These are phyloP conservation scores for Epichloe elymi DNA, from an alignment of 2,329 filamentous ascomycete species.

Conservation along the genomic window DNA sequence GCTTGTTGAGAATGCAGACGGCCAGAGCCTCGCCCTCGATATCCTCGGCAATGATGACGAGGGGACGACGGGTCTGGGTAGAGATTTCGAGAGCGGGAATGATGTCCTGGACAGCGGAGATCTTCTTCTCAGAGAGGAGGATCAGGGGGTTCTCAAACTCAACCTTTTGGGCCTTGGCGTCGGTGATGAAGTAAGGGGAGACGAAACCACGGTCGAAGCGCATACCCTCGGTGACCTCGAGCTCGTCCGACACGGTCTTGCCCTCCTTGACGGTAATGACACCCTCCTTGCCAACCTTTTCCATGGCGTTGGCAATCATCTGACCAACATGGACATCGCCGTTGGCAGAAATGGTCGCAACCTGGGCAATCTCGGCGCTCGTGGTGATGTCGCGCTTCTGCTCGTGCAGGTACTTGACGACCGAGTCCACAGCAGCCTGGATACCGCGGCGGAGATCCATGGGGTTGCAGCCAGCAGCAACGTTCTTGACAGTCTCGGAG, in stretches of 20 bases:
- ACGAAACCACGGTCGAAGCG: conserved; percentile 98
- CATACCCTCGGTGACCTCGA: conserved; percentile 99
- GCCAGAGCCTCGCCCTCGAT: conserved; percentile 97
- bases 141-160: conserved; percentile 99
- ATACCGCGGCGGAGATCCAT: conserved; percentile 98
- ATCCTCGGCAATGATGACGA: conserved; percentile 98
- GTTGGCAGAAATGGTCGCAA: conserved; percentile 96
- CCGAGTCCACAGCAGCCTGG: conserved; percentile 88
- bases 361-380: conserved; percentile 91
- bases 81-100: conserved; percentile 96
- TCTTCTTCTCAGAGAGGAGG: conserved; percentile 99
- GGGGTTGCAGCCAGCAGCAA: conserved; percentile 97
- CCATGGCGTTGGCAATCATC: conserved; percentile 96
- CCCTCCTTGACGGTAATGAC: conserved; percentile 99
- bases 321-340: conserved; percentile 90
- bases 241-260: conserved; percentile 95
- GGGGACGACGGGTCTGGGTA: conserved; percentile 84
- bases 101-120: conserved; percentile 97
- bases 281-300: conserved; percentile 99
- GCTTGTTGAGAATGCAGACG: conserved; percentile 99
- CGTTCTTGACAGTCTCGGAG: conserved; percentile 99
- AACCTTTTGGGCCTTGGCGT: conserved; percentile 95
- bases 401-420: conserved; percentile 84
- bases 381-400: conserved; percentile 99
- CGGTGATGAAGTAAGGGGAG: conserved; percentile 99